phyloP scores from a whole-genome alignment of 2,329 filamentous ascomycete species.

The Pseudofabraea citricarpa region DNA sequence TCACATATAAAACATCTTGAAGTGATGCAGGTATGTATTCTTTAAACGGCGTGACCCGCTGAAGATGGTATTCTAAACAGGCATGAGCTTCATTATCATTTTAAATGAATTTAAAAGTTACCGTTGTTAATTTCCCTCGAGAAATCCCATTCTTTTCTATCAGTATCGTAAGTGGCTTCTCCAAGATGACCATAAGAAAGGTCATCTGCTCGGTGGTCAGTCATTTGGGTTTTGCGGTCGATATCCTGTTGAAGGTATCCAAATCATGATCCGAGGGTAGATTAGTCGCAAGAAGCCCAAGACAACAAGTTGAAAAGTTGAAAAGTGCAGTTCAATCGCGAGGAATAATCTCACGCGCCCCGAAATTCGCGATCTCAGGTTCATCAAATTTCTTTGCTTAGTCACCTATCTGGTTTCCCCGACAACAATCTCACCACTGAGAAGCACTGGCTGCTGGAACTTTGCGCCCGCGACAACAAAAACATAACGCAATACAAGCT shows the following conservation, averaged over 20 bases:
- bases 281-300: no score
- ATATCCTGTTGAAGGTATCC: not conserved
- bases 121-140: slow-evolving; percentile 15
- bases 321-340: no score
- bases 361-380: no score
- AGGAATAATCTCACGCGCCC: no score
- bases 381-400: no score
- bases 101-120: slow-evolving; percentile 1
- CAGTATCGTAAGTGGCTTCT: slow-evolving; percentile 37
- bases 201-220: slow-evolving; percentile 41
- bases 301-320: not conserved
- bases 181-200: slow-evolving; percentile 51
- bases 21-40: slow-evolving; percentile 19
- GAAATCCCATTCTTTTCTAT: slow-evolving; percentile 26
- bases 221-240: slow-evolving; percentile 35
- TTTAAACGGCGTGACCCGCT: slow-evolving; percentile 21
- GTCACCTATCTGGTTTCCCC: no score
- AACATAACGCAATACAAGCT: no score
- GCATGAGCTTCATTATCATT: slow-evolving; percentile 7
- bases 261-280: not conserved
- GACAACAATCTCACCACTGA: no score
- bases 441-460: no score
- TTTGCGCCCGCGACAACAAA: not conserved
- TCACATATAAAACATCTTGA: slow-evolving; percentile 7
- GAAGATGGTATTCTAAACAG: slow-evolving; percentile 14